phyloP scores from a whole-genome alignment of 306 rosid species.

The Rosa persica region DNA sequence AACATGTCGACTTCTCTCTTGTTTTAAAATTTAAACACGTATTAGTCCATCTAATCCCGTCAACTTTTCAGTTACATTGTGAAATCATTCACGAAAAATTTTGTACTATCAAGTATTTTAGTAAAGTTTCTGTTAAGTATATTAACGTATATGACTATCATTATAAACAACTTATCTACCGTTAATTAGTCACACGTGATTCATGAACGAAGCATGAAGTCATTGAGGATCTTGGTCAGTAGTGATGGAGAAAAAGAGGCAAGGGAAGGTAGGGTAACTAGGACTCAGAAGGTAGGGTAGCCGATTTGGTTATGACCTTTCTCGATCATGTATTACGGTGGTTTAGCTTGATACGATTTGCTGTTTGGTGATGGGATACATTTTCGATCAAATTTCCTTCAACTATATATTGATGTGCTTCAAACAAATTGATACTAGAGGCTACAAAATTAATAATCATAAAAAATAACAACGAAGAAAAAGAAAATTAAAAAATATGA shows the following conservation, averaged over 20 bases:
- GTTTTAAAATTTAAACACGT: not conserved
- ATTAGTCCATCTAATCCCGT: not conserved
- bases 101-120: not conserved
- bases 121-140: not conserved
- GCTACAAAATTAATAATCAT: not conserved
- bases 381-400: not conserved
- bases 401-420: not conserved
- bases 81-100: not conserved
- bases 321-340: not conserved
- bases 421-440: not conserved
- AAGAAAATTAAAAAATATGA: not conserved
- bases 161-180: not conserved
- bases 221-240: not conserved
- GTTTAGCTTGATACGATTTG: not conserved
- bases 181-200: not conserved
- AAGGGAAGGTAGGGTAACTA: not conserved
- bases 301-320: not conserved
- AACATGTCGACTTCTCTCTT: not conserved
- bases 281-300: not conserved
- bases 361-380: not conserved
- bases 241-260: not conserved
- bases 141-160: not conserved
- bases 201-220: not conserved
- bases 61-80: not conserved
- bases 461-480: not conserved